A percentile compares a stretch with the other conserved stretches of the same genome.
Conservation (phyloP, 2,329 filamentous ascomycete species). For the Didymella keratinophila region DNA sequence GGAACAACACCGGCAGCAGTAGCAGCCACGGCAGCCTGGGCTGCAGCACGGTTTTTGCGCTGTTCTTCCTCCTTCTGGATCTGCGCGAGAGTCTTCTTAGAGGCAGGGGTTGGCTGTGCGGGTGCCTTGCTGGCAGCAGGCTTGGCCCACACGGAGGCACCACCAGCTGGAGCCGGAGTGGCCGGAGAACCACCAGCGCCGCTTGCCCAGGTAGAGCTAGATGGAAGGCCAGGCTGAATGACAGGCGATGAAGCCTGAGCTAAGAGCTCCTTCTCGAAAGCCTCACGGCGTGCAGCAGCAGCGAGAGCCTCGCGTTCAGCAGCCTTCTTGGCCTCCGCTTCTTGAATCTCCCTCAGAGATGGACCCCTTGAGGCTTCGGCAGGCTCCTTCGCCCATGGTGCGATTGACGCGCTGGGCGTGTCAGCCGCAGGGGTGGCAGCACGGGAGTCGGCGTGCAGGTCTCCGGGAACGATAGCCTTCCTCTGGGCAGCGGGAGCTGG, state of each 20-base stretch:
- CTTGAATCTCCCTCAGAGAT: constrained; percentile 95
- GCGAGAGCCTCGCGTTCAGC: constrained; percentile 86
- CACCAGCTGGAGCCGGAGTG: constrained; percentile 59
- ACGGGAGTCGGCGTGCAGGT: constrained; percentile 72
- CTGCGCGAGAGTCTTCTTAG: constrained; percentile 91
- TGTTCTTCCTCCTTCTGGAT: constrained; percentile 96
- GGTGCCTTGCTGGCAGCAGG: constrained; percentile 58
- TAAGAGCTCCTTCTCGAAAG: constrained; percentile 80
- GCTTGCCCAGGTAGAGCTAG: constrained; percentile 88
- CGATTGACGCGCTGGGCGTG: constrained; percentile 74
- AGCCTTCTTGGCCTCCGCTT: constrained; percentile 90
- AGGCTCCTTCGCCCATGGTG: constrained; percentile 92
- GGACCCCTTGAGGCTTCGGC: constrained; percentile 79
- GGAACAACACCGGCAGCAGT: constrained; percentile 55
- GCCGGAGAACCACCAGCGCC: constrained; percentile 69
- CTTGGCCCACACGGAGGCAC: constrained; percentile 70
- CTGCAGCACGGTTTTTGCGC: constrained; percentile 78
- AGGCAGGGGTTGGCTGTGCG: constrained; percentile 51
- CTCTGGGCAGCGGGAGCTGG: constrained; percentile 90
- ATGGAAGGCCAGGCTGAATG: constrained; percentile 80
- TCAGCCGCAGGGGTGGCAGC: constrained; percentile 77
- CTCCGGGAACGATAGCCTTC: constrained; percentile 83
- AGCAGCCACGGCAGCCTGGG: constrained; percentile 58
- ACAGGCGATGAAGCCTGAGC: constrained; percentile 66
- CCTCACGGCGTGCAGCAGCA: constrained; percentile 76